Conservation (phyloP, 1,284 basidiomycete species). For the Mrakiaceae sp. region DNA sequence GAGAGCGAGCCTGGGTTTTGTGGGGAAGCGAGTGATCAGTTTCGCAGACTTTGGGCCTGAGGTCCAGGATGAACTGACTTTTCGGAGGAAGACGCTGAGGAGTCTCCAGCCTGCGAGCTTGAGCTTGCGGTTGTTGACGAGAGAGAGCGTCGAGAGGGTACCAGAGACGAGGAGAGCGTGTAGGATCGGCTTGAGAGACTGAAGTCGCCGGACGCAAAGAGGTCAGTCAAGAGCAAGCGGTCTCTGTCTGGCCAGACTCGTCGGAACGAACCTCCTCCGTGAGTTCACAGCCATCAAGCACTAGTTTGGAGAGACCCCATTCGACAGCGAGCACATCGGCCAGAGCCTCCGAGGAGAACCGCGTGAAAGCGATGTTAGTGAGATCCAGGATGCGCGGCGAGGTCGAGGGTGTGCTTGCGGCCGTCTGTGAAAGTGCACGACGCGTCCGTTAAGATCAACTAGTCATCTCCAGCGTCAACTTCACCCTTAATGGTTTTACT, state of each 20-base stretch:
- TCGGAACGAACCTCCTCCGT: slow-evolving; percentile 54
- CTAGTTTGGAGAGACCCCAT: slow-evolving; percentile 73
- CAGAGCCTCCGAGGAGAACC: slow-evolving; percentile 59
- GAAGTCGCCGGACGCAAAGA: neutral
- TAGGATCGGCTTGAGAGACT: slow-evolving; percentile 78
- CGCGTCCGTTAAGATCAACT: too few species aligned
- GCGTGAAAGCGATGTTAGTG: slow-evolving; percentile 60
- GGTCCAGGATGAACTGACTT: slow-evolving; percentile 39
- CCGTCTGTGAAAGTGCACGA: slow-evolving; percentile 32
- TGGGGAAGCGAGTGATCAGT: too few species aligned
- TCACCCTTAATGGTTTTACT: too few species aligned
- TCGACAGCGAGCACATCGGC: slow-evolving; percentile 81
- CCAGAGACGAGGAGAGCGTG: slow-evolving; percentile 80
- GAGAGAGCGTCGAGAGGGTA: slow-evolving; percentile 66
- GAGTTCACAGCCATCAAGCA: slow-evolving; percentile 66
- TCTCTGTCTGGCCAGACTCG: too few species aligned
- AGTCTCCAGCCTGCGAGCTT: slow-evolving; percentile 67
- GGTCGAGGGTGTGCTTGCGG: slow-evolving; percentile 25
- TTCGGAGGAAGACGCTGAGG: slow-evolving; percentile 64
- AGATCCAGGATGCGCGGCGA: slow-evolving; percentile 53
- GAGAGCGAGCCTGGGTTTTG: slow-evolving; percentile 47
- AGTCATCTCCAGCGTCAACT: too few species aligned
- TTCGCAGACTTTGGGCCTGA: too few species aligned
- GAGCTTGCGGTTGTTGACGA: slow-evolving; percentile 76
- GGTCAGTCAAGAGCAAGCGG: neutral